These are phyloP conservation scores for Mortierella sp. DNA, from an alignment of 371 early-diverging fungal species.

Conservation along the genomic window DNA sequence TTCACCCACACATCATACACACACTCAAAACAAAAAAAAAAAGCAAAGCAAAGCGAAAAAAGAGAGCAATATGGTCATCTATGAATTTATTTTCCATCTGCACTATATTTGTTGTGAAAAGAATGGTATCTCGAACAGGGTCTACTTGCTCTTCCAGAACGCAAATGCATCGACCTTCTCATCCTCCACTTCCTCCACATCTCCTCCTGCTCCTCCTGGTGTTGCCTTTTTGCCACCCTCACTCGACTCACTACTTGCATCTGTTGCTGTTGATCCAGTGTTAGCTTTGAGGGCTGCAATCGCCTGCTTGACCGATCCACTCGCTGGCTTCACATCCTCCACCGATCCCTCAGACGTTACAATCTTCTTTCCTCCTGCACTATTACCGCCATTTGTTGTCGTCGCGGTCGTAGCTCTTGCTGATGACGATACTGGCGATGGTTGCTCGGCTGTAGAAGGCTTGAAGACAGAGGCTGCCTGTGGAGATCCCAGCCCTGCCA, in stretches of 20 bases:
- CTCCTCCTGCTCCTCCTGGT: background rate
- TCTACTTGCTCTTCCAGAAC: slow-evolving; percentile 45
- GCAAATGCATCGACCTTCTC: slow-evolving; percentile 52
- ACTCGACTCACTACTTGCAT: background rate
- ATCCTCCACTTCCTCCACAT: slow-evolving; percentile 12
- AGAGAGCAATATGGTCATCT: background rate
- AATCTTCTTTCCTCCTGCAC: background rate
- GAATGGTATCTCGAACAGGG: too few relatives aligned
- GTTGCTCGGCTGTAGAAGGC: background rate
- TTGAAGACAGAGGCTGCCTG: slow-evolving; percentile 20
- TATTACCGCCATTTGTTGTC: background rate
- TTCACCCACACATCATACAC: too few relatives aligned
- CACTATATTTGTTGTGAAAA: too few relatives aligned
- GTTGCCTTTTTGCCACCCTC: background rate
- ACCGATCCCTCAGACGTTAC: background rate
- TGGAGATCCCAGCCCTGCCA: slow-evolving; percentile 28
- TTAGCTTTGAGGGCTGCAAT: slow-evolving; percentile 31
- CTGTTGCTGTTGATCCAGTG: background rate
- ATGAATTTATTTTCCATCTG: too few relatives aligned
- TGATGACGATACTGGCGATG: background rate
- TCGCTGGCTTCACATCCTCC: slow-evolving; percentile 37
- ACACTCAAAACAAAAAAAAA: too few relatives aligned
- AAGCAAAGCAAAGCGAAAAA: background rate
- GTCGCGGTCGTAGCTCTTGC: too few relatives aligned
- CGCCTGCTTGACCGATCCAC: slow-evolving; percentile 46